These are phyloP conservation scores for Lactarius indigo DNA, from an alignment of 768 basidiomycete species.

Conservation along the genomic window DNA sequence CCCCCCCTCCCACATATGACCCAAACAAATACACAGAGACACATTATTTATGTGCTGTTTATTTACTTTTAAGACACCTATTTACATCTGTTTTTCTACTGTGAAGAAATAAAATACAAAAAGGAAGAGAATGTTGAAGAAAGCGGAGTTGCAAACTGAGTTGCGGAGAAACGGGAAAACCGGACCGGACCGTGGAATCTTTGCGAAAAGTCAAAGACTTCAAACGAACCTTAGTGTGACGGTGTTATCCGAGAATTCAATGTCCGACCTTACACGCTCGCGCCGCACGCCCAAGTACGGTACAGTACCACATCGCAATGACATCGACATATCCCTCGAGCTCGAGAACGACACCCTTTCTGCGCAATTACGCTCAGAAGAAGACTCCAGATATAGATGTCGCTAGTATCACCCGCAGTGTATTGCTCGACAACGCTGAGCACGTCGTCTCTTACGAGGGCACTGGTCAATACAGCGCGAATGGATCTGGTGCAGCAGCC, in stretches of 20 bases:
- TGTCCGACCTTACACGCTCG: not conserved
- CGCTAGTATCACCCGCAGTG: slow-evolving; percentile 1
- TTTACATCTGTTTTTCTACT: too few relatives aligned
- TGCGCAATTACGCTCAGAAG: not conserved
- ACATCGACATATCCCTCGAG: not conserved
- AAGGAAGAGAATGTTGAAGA: too few relatives aligned
- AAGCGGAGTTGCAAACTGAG: too few relatives aligned
- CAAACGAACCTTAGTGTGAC: too few relatives aligned
- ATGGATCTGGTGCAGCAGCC: slow-evolving; percentile 44
- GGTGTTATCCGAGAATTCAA: not conserved
- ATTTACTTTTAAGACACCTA: too few relatives aligned
- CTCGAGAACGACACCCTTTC: slow-evolving; percentile 39
- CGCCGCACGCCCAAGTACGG: not conserved
- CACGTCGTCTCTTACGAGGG: slow-evolving; percentile 45
- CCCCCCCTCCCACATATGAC: too few relatives aligned
- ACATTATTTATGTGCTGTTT: too few relatives aligned
- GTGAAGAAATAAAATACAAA: too few relatives aligned
- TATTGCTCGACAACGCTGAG: slow-evolving; percentile 29
- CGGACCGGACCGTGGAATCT: too few relatives aligned
- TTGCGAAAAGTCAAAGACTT: too few relatives aligned
- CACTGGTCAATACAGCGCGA: slow-evolving; percentile 50
- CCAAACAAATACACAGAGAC: too few relatives aligned
- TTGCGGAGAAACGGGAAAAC: too few relatives aligned
- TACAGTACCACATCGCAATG: not conserved
- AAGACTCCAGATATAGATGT: not conserved